These are phyloP conservation scores for Rosa hybrid DNA, from an alignment of 331 rosid genomes.

Conservation along the genomic window DNA sequence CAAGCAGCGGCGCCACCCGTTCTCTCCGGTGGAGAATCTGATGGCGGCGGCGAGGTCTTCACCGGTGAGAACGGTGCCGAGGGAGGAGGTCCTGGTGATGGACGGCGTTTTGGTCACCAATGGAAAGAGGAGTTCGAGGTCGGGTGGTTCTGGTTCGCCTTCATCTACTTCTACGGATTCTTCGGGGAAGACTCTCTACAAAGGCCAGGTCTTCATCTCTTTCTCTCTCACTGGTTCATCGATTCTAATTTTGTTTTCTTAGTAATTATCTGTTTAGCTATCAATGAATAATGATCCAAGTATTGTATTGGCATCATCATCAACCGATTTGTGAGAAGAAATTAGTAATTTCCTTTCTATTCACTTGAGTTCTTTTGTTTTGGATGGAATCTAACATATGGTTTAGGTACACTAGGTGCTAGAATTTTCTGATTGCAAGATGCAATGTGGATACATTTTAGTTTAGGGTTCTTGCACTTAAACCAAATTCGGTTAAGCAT, in stretches of 20 bases:
- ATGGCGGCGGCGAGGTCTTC: slow-evolving; percentile 20
- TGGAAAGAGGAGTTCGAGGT: slow-evolving; percentile 18
- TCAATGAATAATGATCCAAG: not conserved
- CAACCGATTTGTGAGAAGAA: not conserved
- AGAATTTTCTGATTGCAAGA: not conserved
- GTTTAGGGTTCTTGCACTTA: not conserved
- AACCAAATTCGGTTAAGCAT: not conserved
- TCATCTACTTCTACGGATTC: slow-evolving; percentile 35
- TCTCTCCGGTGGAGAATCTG: slow-evolving; percentile 30
- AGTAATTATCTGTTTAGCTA: not conserved
- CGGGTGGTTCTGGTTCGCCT: not conserved
- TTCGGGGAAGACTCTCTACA: slow-evolving; percentile 35
- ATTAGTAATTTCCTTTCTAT: not conserved
- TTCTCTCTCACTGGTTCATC: not conserved
- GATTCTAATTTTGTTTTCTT: not conserved
- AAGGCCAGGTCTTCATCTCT: slow-evolving; percentile 49
- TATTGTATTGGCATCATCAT: not conserved
- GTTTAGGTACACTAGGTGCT: not conserved
- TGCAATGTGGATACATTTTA: not conserved
- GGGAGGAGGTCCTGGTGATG: slow-evolving; percentile 36
- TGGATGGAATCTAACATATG: not conserved
- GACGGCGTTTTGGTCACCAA: slow-evolving; percentile 30
- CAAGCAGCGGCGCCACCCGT: slow-evolving; percentile 18
- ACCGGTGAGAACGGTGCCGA: slow-evolving; percentile 30
- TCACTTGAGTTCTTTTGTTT: not conserved